Evolutionary conservation across 2,329 filamentous ascomycete species (phyloP).

Genomic region (Lachnellula suecica): DNA sequence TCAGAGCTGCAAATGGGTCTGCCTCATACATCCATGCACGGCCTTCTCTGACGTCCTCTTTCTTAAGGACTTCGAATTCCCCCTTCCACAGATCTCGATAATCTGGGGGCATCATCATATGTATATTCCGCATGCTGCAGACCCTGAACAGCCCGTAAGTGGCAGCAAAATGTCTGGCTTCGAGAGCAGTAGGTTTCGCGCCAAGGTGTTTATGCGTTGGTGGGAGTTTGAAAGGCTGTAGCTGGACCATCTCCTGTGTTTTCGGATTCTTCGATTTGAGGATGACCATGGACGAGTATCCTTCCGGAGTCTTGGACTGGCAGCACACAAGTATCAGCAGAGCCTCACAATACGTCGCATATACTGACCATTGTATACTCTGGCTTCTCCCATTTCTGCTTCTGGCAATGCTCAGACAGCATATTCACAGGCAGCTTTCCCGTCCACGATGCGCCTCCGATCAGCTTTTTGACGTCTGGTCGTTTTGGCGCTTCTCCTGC

Average conservation of each 20-base stretch:
- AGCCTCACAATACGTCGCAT: not conserved
- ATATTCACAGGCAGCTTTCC: conserved; percentile 94
- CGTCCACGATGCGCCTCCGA: conserved; percentile 95
- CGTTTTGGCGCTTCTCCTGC: conserved; percentile 36
- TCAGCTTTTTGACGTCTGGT: conserved; percentile 73
- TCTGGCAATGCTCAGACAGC: conserved; percentile 91
- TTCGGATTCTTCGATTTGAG: conserved; percentile 75
- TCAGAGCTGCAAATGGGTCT: conserved; percentile 82
- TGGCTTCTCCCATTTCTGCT: conserved; percentile 91
- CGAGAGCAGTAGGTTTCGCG: conserved; percentile 74
- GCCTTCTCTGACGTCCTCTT: conserved; percentile 75
- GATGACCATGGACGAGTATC: conserved; percentile 79
- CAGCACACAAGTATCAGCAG: conserved; percentile 5
- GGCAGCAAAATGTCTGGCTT: conserved; percentile 90
- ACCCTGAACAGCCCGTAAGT: conserved; percentile 90
- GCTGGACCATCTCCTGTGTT: conserved; percentile 71
- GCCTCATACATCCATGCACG: conserved; percentile 91
- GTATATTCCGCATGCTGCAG: conserved; percentile 92
- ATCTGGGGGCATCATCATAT: conserved; percentile 88
- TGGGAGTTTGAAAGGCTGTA: conserved; percentile 83
- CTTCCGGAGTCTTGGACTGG: conserved; percentile 66
- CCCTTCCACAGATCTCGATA: conserved; percentile 90
- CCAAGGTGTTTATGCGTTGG: conserved; percentile 74
- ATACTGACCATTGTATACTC: conserved; percentile 76
- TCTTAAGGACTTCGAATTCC: conserved; percentile 80